phyloP scores from a whole-genome alignment of 768 basidiomycete species.

The Chalciporus pseudorubinellus region DNA sequence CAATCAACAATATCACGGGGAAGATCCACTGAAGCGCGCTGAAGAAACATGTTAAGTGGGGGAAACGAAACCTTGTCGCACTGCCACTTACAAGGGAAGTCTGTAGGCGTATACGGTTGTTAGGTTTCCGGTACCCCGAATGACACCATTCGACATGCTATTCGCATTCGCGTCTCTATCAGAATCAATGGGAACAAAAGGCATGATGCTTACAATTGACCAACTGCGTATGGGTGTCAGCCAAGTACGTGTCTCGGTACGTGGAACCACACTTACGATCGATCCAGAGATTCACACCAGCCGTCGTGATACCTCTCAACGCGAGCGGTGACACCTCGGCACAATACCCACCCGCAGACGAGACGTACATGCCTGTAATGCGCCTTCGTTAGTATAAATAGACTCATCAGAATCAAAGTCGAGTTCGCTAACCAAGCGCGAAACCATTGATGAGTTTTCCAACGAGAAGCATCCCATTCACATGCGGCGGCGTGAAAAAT shows the following conservation, averaged over 20 bases:
- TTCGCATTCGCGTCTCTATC: background rate
- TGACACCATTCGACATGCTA: slow-evolving; percentile 26
- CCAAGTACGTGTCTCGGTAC: background rate
- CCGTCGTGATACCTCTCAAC: slow-evolving; percentile 25
- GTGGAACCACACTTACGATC: slow-evolving; percentile 13
- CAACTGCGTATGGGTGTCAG: slow-evolving; percentile 12
- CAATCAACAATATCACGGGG: slow-evolving; percentile 29
- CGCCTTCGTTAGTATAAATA: too few relatives aligned
- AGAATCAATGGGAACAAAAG: background rate
- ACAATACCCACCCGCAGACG: slow-evolving; percentile 23
- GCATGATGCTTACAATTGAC: slow-evolving; percentile 21
- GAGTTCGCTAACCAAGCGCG: slow-evolving; percentile 17
- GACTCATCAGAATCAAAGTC: too few relatives aligned
- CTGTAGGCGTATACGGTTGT: slow-evolving; percentile 24
- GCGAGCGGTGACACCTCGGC: slow-evolving; percentile 31
- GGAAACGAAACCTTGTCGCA: background rate
- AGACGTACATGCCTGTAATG: slow-evolving; percentile 22
- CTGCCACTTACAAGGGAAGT: slow-evolving; percentile 23
- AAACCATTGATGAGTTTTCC: slow-evolving; percentile 28
- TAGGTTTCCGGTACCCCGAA: slow-evolving; percentile 23
- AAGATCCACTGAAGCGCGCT: slow-evolving; percentile 35
- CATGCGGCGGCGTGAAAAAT: slow-evolving; percentile 22
- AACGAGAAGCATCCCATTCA: slow-evolving; percentile 24
- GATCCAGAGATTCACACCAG: slow-evolving; percentile 26
- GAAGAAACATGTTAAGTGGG: background rate